These are phyloP conservation scores for Zizania palustris DNA, from an alignment of 202 grass and related monocot genomes.

Conservation along the genomic window DNA sequence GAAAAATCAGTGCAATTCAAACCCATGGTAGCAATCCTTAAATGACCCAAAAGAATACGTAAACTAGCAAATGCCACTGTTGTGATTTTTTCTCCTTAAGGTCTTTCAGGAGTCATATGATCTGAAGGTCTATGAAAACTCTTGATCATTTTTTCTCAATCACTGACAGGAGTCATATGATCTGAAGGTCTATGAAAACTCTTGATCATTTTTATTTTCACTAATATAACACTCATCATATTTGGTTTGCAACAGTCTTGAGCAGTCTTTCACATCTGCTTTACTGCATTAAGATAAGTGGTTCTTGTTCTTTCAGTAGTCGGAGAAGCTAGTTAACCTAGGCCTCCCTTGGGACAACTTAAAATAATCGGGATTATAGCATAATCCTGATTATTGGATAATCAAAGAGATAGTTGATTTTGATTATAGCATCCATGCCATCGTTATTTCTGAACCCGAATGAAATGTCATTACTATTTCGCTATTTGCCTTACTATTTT, in stretches of 20 bases:
- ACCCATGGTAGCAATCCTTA: background rate
- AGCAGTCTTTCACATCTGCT: background rate
- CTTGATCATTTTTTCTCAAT: background rate
- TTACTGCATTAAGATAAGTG: slow-evolving; percentile 4
- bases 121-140: background rate
- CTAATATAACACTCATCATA: background rate
- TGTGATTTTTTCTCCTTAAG: background rate
- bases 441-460: no score
- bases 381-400: no score
- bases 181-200: background rate
- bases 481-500: no score
- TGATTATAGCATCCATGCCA: no score
- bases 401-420: no score
- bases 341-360: no score
- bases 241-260: background rate
- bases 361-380: no score
- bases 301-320: background rate
- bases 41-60: background rate
- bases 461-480: no score
- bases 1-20: background rate
- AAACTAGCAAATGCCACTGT: background rate
- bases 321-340: background rate
- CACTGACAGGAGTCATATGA: background rate
- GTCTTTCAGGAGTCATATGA: background rate
- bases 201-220: background rate